Conservation (phyloP, 345 rosid species). For the Lepidium aucheri region DNA sequence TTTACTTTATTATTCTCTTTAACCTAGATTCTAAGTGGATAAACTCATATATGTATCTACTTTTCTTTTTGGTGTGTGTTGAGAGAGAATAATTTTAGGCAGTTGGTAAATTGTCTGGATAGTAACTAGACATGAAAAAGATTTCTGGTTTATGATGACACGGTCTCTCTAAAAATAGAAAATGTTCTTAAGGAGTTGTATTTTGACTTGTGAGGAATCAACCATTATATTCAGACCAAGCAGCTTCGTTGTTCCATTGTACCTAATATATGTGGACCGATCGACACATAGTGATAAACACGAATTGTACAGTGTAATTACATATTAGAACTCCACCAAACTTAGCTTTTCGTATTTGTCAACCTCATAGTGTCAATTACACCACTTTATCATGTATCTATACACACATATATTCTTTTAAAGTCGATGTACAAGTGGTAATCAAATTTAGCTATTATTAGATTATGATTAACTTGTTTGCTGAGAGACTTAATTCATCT, state of each 20-base stretch:
- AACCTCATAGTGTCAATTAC: conserved; percentile 22
- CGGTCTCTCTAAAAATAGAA: conserved; percentile 18
- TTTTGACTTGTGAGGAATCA: conserved; percentile 15
- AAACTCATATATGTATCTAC: background rate
- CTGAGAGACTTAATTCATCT: background rate
- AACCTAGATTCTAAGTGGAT: no score
- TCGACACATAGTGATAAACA: conserved; percentile 21
- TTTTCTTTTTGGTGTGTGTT: background rate
- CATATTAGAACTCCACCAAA: conserved; percentile 27
- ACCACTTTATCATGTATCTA: conserved; percentile 14
- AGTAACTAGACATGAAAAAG: background rate
- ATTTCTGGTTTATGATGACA: background rate
- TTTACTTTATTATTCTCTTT: no score
- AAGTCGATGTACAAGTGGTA: conserved; percentile 13
- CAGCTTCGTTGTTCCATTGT: conserved; percentile 30
- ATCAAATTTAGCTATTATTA: background rate
- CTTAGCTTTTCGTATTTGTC: conserved; percentile 20
- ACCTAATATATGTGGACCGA: conserved; percentile 30
- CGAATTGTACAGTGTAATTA: conserved; percentile 7
- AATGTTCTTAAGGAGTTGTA: conserved; percentile 4
- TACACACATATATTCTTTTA: background rate
- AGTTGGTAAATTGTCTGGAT: background rate
- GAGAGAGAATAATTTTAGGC: background rate
- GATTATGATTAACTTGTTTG: background rate
- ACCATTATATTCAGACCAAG: conserved; percentile 21